Evolutionary conservation across 257 asterid genomes (phyloP).

Genomic region (Haberlea rhodopensis): DNA sequence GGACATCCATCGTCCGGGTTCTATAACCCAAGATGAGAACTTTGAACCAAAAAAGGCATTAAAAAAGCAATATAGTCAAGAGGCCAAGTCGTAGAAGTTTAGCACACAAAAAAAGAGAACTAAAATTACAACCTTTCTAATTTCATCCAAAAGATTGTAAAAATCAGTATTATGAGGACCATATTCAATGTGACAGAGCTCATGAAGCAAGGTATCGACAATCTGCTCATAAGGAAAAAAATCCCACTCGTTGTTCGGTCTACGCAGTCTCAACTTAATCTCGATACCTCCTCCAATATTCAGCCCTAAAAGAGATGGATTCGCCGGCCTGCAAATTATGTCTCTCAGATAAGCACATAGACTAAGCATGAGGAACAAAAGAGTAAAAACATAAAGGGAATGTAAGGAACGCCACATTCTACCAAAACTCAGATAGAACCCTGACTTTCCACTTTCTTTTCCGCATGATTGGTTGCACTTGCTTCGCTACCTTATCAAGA

Average conservation of each 20-base stretch:
- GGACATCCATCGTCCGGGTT: conserved; percentile 3
- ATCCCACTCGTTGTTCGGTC: conserved; percentile 72
- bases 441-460: conserved; percentile 76
- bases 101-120: not conserved
- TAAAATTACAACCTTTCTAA: conserved; percentile 55
- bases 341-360: conserved; percentile 20
- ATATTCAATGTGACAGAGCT: conserved; percentile 78
- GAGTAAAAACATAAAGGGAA: not conserved
- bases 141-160: conserved; percentile 79
- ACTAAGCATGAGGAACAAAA: not conserved
- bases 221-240: conserved; percentile 64
- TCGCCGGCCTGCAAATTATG: conserved; percentile 55
- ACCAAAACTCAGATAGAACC: conserved; percentile 81
- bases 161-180: conserved; percentile 83
- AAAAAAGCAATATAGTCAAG: not conserved
- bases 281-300: conserved; percentile 80
- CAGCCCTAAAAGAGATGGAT: conserved; percentile 67
- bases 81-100: not conserved
- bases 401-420: conserved; percentile 22
- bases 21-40: not conserved
- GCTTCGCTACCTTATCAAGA: conserved; percentile 75
- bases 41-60: not conserved
- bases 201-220: conserved; percentile 88
- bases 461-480: conserved; percentile 84
- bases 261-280: conserved; percentile 71